Percentiles rank a stretch among this genome's conserved stretches.
Evolutionary conservation across 2,329 filamentous ascomycete genomes (phyloP).

Genomic region (Pseudogymnoascus sp.): DNA sequence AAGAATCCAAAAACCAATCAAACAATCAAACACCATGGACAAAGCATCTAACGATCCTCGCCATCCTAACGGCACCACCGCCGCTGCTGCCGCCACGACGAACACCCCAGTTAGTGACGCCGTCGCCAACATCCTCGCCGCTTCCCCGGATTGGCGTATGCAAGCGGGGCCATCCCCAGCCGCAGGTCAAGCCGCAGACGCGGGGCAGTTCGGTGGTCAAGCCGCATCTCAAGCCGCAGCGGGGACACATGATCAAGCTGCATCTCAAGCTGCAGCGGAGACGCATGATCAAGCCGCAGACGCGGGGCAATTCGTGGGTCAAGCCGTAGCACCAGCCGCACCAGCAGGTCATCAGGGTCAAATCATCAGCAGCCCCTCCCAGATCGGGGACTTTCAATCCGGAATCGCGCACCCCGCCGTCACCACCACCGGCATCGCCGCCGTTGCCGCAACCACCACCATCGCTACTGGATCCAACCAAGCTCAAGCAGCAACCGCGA

Average conservation of each 20-base stretch:
- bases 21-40: neutral
- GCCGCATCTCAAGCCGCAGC: neutral
- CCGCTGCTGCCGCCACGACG: neutral
- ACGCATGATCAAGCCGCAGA: neutral
- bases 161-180: too few species aligned
- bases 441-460: too few species aligned
- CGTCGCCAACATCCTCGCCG: neutral
- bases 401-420: too few species aligned
- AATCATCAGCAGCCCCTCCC: too few species aligned
- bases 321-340: neutral
- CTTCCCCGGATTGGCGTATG: neutral
- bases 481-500: neutral
- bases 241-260: neutral
- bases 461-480: too few species aligned
- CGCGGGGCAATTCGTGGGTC: neutral
- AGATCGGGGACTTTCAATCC: too few species aligned
- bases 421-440: too few species aligned
- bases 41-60: neutral
- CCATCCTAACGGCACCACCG: neutral
- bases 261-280: neutral
- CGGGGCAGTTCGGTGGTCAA: too few species aligned
- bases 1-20: neutral
- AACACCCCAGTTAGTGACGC: neutral
- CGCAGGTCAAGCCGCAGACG: neutral
- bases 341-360: too few species aligned